phyloP scores from a whole-genome alignment of 331 rosid species.

The Quercus lobata region DNA sequence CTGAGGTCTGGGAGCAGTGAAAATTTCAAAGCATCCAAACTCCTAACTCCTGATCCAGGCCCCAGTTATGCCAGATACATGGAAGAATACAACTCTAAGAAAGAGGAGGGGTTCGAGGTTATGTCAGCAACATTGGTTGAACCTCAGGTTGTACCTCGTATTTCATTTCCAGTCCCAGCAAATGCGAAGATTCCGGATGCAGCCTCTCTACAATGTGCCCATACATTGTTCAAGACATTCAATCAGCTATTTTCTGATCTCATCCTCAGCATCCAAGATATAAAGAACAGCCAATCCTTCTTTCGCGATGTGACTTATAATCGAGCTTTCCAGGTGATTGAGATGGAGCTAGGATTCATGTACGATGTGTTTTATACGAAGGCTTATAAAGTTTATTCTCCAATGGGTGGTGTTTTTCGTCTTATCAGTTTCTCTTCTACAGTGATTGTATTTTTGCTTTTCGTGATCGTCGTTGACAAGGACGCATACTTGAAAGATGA shows the following conservation, averaged over 20 bases:
- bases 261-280: conserved; percentile 22
- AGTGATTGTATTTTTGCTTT: not conserved
- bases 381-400: conserved; percentile 12
- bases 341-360: conserved; percentile 44
- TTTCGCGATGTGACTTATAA: not conserved
- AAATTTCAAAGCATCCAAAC: conserved; percentile 25
- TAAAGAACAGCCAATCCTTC: conserved; percentile 7
- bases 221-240: conserved; percentile 21
- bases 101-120: conserved; percentile 25
- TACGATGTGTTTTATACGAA: conserved; percentile 41
- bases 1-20: conserved; percentile 30
- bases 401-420: conserved; percentile 10
- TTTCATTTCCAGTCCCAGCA: not conserved
- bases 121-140: not conserved
- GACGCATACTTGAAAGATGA: conserved; percentile 7
- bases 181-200: not conserved
- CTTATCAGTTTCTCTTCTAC: not conserved
- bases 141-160: not conserved
- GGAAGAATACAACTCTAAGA: conserved; percentile 20
- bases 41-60: conserved; percentile 22
- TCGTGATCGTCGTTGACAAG: not conserved
- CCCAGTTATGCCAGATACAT: conserved; percentile 27
- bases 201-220: conserved; percentile 9
- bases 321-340: conserved; percentile 27
- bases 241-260: conserved; percentile 34